Conservation (phyloP, 768 basidiomycete genomes). For the Boletus vermiculosoides region DNA sequence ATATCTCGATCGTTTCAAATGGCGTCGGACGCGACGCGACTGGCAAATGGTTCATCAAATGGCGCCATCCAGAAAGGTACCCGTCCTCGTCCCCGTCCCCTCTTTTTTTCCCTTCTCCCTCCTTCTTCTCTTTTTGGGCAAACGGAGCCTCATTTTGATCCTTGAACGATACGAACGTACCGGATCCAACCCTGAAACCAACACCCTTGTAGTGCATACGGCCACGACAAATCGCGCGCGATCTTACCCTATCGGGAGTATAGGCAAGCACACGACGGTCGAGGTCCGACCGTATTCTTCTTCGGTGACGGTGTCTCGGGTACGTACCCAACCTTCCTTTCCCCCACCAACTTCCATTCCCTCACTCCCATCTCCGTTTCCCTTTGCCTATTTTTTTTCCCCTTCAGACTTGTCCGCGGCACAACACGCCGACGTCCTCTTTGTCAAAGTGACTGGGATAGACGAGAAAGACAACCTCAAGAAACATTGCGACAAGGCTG, state of each 20-base stretch:
- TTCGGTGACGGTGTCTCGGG: slow-evolving; percentile 98
- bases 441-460: slow-evolving; percentile 78
- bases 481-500: slow-evolving; percentile 73
- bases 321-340: slow-evolving; percentile 33
- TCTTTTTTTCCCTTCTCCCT: background rate
- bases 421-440: slow-evolving; percentile 88
- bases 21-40: slow-evolving; percentile 70
- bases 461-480: slow-evolving; percentile 82
- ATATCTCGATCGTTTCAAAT: slow-evolving; percentile 94
- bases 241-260: slow-evolving; percentile 82
- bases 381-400: background rate
- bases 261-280: slow-evolving; percentile 15
- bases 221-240: slow-evolving; percentile 95
- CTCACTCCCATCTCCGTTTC: background rate
- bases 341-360: background rate
- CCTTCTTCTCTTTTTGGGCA: background rate
- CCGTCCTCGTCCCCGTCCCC: slow-evolving; percentile 5
- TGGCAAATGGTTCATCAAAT: slow-evolving; percentile 72
- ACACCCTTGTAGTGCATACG: slow-evolving; percentile 56
- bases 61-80: slow-evolving; percentile 84
- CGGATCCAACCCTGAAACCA: background rate
- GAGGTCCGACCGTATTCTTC: slow-evolving; percentile 81
- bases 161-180: background rate
- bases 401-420: slow-evolving; percentile 88
- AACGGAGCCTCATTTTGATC: background rate